phyloP scores from a whole-genome alignment of 1,139 yeast species.

The Debaryomyces coudertii region DNA sequence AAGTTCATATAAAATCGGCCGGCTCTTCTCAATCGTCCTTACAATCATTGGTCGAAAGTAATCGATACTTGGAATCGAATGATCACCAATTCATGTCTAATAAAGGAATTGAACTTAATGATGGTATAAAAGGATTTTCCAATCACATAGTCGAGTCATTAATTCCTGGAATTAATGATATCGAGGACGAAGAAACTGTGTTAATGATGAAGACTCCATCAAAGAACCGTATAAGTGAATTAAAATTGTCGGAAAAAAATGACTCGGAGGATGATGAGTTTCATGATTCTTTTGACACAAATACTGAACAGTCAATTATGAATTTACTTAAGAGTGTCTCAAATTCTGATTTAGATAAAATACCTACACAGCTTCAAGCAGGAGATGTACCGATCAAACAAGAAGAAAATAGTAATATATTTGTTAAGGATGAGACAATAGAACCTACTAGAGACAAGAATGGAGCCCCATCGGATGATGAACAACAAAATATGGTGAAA shows the following conservation, averaged over 20 bases:
- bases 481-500: neutral
- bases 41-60: constrained; percentile 43
- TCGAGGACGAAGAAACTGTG: constrained; percentile 13
- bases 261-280: constrained; percentile 27
- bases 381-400: neutral
- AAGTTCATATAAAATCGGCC: constrained; percentile 37
- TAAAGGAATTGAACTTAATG: constrained; percentile 42
- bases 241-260: constrained; percentile 11
- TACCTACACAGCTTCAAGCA: neutral
- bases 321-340: constrained; percentile 34
- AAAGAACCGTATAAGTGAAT: constrained; percentile 4
- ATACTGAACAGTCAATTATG: constrained; percentile 49
- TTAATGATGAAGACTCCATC: constrained; percentile 8
- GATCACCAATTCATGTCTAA: constrained; percentile 24
- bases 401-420: neutral
- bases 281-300: constrained; percentile 43
- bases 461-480: neutral
- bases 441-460: neutral
- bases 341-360: constrained; percentile 2
- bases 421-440: neutral
- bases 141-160: constrained; percentile 42
- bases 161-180: constrained; percentile 24
- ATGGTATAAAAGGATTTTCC: constrained; percentile 50
- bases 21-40: constrained; percentile 51
- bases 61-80: constrained; percentile 35